phyloP scores from a whole-genome alignment of 768 basidiomycete species.

The Pholiota conissans region DNA sequence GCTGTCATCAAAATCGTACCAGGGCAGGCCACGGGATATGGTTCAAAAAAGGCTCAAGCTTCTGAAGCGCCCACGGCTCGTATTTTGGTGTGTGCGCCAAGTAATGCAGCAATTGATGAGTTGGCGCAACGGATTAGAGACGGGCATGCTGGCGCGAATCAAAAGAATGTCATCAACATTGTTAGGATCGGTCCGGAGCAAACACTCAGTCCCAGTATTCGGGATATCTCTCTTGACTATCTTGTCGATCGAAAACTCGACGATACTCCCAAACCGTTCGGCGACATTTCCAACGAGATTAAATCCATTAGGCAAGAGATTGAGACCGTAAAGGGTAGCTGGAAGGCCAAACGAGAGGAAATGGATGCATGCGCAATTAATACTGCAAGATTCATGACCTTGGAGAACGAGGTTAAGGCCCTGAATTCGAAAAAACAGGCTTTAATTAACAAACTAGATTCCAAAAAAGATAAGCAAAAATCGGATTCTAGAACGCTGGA shows the following conservation, averaged over 20 bases:
- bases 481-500: constrained; percentile 82
- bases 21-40: constrained; percentile 25
- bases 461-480: constrained; percentile 79
- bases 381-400: constrained; percentile 43
- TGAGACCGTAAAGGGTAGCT: constrained; percentile 60
- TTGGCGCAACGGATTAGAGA: constrained; percentile 86
- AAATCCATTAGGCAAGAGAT: constrained; percentile 63
- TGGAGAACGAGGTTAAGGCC: constrained; percentile 70
- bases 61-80: constrained; percentile 50
- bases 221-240: constrained; percentile 84
- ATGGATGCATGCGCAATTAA: constrained; percentile 58
- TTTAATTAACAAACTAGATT: constrained; percentile 71
- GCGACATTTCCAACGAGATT: constrained; percentile 61
- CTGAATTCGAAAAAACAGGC: constrained; percentile 65
- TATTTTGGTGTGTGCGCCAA: constrained; percentile 92
- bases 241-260: constrained; percentile 80
- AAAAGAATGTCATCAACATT: constrained; percentile 65
- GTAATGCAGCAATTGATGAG: constrained; percentile 98
- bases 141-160: constrained; percentile 61
- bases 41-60: constrained; percentile 23
- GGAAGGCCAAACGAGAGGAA: constrained; percentile 61
- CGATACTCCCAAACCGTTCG: constrained; percentile 31
- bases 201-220: constrained; percentile 74
- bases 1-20: constrained; percentile 50
- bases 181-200: constrained; percentile 87